These are phyloP conservation scores for Coemansia nantahalensis DNA, from an alignment of 192 early-diverging fungal species.

Conservation along the genomic window DNA sequence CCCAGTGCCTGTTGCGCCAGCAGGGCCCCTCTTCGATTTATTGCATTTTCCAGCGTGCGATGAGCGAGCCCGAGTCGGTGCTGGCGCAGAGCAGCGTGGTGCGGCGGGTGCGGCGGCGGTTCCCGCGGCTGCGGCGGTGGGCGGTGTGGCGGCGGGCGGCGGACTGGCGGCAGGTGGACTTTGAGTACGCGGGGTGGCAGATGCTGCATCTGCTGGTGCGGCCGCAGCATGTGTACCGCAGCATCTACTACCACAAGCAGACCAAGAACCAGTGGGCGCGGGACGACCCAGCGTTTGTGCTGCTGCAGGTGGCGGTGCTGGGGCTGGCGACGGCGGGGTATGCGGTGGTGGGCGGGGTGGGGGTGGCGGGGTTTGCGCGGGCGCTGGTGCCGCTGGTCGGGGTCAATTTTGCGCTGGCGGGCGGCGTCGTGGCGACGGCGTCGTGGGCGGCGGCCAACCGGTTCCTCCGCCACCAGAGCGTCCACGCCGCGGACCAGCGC, in stretches of 20 bases:
- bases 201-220: conserved; percentile 49
- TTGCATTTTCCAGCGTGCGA: no score
- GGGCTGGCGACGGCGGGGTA: conserved; percentile 21
- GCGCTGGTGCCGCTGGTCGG: conserved; percentile 38
- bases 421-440: conserved; percentile 17
- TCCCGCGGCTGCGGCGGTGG: conserved; percentile 39
- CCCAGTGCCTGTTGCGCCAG: no score
- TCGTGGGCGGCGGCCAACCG: conserved; percentile 68
- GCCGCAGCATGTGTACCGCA: conserved; percentile 67
- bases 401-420: conserved; percentile 31
- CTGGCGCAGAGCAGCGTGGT: conserved; percentile 16
- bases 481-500: conserved; percentile 77
- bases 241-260: conserved; percentile 97
- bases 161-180: conserved; percentile 48
- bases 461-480: conserved; percentile 72
- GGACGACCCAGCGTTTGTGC: conserved; percentile 94
- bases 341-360: conserved; percentile 38
- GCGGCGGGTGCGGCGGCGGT: conserved; percentile 23
- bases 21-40: no score
- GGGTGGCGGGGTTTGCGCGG: conserved; percentile 23
- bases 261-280: conserved; percentile 98
- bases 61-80: no score
- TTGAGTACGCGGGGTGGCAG: conserved; percentile 50
- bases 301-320: conserved; percentile 67
- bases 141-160: conserved; percentile 44